Conservation (phyloP, 306 rosid species). For the Prinsepia uniflora region DNA sequence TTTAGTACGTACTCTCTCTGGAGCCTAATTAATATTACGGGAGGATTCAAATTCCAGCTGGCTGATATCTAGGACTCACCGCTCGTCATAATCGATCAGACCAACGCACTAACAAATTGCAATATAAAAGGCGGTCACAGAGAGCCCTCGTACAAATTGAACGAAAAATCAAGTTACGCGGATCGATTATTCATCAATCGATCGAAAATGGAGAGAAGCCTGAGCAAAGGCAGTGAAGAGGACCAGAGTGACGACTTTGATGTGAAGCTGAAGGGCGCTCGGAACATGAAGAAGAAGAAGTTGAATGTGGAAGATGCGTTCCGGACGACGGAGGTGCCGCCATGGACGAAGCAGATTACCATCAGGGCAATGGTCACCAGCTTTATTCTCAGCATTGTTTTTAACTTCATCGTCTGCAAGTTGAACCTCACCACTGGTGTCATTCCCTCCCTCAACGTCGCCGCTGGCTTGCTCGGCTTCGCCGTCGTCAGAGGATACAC, state of each 20-base stretch:
- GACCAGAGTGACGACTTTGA: neutral
- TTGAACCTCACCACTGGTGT: conserved; percentile 72
- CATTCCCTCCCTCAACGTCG: conserved; percentile 70
- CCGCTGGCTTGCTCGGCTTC: conserved; percentile 71
- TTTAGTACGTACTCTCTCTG: no score
- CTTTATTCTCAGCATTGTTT: conserved; percentile 43
- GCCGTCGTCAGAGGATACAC: conserved; percentile 52
- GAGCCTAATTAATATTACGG: no score
- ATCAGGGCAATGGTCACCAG: conserved; percentile 49
- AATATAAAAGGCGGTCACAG: no score
- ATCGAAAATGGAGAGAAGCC: conserved; percentile 30
- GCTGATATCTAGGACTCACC: no score
- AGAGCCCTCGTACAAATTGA: no score
- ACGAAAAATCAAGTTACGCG: neutral
- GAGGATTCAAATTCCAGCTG: no score
- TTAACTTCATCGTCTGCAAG: conserved; percentile 63
- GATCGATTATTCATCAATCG: neutral
- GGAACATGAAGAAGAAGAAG: neutral
- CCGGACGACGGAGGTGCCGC: conserved; percentile 32
- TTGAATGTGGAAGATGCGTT: conserved; percentile 50
- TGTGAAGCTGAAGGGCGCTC: neutral
- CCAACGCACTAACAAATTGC: no score
- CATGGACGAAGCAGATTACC: conserved; percentile 63
- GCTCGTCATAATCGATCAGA: no score
- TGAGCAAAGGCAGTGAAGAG: neutral